Conservation (phyloP, 2,329 filamentous ascomycete species). For the Atkinsonella hypoxylon region DNA sequence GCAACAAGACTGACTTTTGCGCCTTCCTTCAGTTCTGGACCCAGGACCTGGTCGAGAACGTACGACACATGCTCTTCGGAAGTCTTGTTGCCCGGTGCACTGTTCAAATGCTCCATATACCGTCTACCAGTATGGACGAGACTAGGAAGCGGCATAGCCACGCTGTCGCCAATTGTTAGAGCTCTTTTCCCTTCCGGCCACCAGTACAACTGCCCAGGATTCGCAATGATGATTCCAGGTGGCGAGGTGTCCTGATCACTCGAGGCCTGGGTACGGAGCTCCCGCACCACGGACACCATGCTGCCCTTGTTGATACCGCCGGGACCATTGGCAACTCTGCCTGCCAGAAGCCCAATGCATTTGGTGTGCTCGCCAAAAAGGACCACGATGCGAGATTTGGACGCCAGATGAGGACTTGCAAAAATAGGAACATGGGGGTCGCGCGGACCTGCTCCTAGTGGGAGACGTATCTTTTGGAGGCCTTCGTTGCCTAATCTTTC, state of each 20-base stretch:
- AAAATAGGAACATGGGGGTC: conserved; percentile 61
- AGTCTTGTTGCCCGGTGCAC: conserved; percentile 46
- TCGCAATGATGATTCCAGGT: conserved; percentile 61
- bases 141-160: conserved; percentile 47
- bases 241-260: conserved; percentile 21
- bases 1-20: conserved; percentile 59
- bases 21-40: conserved; percentile 29
- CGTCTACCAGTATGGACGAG: conserved; percentile 44
- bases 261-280: conserved; percentile 25
- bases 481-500: conserved; percentile 49
- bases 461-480: conserved; percentile 49
- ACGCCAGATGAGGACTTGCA: background rate
- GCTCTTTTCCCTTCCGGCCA: conserved; percentile 50
- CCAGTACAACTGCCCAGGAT: conserved; percentile 68
- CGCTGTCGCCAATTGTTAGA: conserved; percentile 47
- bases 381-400: conserved; percentile 45
- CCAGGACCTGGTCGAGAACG: conserved; percentile 54
- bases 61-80: conserved; percentile 50
- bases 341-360: conserved; percentile 64
- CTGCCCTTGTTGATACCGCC: conserved; percentile 62
- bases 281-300: conserved; percentile 48
- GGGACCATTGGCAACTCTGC: conserved; percentile 49
- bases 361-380: conserved; percentile 62
- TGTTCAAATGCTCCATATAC: conserved; percentile 44
- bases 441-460: conserved; percentile 33